Evolutionary conservation across 345 rosid species (phyloP).

Genomic region (Gossypium sturtianum): DNA sequence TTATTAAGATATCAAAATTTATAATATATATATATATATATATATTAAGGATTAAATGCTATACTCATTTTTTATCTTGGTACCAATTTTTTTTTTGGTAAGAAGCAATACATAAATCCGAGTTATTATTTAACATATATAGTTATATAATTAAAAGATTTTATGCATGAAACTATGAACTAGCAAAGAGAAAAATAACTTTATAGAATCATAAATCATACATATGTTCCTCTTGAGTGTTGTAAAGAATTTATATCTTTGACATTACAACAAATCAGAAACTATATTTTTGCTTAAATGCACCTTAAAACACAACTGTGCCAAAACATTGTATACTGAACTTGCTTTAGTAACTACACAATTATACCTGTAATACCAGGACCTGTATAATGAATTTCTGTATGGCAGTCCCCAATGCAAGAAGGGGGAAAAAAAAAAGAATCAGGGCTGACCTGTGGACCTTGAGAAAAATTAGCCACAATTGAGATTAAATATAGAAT

Average conservation of each 20-base stretch:
- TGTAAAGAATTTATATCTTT: background rate
- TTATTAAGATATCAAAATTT: too few species aligned
- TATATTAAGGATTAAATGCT: too few species aligned
- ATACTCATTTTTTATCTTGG: too few species aligned
- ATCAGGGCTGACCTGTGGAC: conserved; percentile 15
- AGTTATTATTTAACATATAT: too few species aligned
- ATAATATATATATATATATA: too few species aligned
- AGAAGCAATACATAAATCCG: too few species aligned
- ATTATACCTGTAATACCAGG: background rate
- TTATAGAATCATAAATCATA: background rate
- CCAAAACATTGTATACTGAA: background rate
- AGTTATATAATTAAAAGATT: too few species aligned
- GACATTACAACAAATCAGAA: background rate
- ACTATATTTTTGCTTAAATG: background rate
- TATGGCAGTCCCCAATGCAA: background rate
- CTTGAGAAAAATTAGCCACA: conserved; percentile 12
- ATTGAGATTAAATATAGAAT: background rate
- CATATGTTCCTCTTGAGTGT: background rate
- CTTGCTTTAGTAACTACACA: conserved; percentile 4
- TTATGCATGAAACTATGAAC: background rate
- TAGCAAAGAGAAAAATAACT: background rate
- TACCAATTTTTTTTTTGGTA: too few species aligned
- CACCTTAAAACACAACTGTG: background rate
- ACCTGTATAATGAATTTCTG: background rate
- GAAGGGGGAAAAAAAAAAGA: background rate